Conservation (phyloP, 192 early-diverging fungal species). For the Coemansia sp. region DNA sequence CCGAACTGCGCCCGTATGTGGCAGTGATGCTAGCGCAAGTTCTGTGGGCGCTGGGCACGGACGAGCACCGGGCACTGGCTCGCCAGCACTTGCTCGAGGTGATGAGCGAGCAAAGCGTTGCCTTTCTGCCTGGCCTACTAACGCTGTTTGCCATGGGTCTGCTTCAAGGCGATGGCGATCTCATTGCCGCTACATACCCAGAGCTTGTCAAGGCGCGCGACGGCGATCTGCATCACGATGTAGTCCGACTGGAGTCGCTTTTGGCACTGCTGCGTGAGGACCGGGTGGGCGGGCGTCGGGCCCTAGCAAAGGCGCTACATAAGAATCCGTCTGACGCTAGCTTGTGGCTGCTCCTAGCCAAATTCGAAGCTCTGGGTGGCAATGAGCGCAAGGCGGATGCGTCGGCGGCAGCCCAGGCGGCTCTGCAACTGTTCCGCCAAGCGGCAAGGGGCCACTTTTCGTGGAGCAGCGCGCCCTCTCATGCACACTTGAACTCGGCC, state of each 20-base stretch:
- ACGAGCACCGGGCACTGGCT: slow-evolving; percentile 74
- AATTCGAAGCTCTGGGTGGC: slow-evolving; percentile 17
- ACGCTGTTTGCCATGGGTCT: slow-evolving; percentile 54
- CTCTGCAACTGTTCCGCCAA: slow-evolving; percentile 22
- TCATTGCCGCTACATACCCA: slow-evolving; percentile 30
- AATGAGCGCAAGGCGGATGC: not conserved
- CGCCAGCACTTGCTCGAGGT: slow-evolving; percentile 73
- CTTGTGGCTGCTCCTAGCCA: slow-evolving; percentile 35
- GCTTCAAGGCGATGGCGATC: slow-evolving; percentile 36
- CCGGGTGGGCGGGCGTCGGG: slow-evolving; percentile 21
- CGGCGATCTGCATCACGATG: slow-evolving; percentile 6
- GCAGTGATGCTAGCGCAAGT: slow-evolving; percentile 81
- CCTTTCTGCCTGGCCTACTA: slow-evolving; percentile 22
- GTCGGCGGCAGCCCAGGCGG: slow-evolving; percentile 12
- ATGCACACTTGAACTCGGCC: slow-evolving; percentile 21
- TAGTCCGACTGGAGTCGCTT: slow-evolving; percentile 26
- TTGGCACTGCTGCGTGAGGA: slow-evolving; percentile 37
- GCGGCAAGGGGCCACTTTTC: slow-evolving; percentile 28
- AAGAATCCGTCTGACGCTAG: slow-evolving; percentile 20
- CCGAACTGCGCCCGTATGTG: slow-evolving; percentile 64
- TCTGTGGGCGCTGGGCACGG: slow-evolving; percentile 83
- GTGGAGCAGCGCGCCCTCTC: slow-evolving; percentile 26
- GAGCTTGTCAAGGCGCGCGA: slow-evolving; percentile 24
- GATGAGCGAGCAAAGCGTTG: slow-evolving; percentile 16
- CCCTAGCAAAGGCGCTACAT: slow-evolving; percentile 28